phyloP scores from a whole-genome alignment of 805 yeast genomes.

The Ogataea saltuana region DNA sequence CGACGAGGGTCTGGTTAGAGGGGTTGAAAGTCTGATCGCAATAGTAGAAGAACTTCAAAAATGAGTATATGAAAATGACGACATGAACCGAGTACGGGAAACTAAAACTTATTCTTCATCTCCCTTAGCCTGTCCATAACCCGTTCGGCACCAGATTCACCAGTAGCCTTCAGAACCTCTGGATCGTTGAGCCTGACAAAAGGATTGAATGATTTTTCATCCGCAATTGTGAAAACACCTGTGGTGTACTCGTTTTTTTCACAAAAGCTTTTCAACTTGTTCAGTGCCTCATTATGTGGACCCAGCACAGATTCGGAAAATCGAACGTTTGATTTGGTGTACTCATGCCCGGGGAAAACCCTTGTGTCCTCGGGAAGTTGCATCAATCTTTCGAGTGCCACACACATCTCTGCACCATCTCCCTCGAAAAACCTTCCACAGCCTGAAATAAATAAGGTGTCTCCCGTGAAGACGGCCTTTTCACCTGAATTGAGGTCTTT shows the following conservation, averaged over 20 bases:
- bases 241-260: conserved; percentile 69
- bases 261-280: conserved; percentile 52
- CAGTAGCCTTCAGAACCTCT: conserved; percentile 58
- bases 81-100: background rate
- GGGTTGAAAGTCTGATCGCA: conserved; percentile 61
- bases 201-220: conserved; percentile 83
- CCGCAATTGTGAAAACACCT: conserved; percentile 80
- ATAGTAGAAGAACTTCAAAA: conserved; percentile 37
- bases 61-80: background rate
- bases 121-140: conserved; percentile 73
- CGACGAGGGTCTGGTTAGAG: conserved; percentile 70
- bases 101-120: conserved; percentile 10
- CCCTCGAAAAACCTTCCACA: conserved; percentile 98
- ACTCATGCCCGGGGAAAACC: conserved; percentile 95
- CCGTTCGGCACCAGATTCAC: conserved; percentile 47
- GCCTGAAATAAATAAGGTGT: conserved; percentile 90
- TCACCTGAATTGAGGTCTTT: conserved; percentile 63
- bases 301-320: conserved; percentile 69
- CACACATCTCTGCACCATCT: conserved; percentile 74
- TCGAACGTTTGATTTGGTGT: conserved; percentile 76
- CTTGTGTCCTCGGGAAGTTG: conserved; percentile 65
- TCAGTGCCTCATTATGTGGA: conserved; percentile 50
- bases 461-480: conserved; percentile 89
- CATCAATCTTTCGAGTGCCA: conserved; percentile 61
- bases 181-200: conserved; percentile 80